Percentiles rank a stretch among this genome's conserved stretches.
Conservation (phyloP, 306 rosid genomes). For the Cicer judaicum region DNA sequence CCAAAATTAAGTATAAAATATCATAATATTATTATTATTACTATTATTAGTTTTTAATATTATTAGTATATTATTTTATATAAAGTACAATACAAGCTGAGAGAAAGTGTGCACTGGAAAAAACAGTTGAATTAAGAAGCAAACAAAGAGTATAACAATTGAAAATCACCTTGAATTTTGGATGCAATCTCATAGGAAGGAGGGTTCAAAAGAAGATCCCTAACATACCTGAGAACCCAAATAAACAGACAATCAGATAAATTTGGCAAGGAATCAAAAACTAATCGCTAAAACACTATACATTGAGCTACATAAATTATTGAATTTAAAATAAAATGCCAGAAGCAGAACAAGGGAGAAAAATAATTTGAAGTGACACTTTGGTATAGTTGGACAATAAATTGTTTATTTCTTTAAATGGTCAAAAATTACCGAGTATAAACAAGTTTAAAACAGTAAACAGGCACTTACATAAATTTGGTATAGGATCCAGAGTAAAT, state of each 20-base stretch:
- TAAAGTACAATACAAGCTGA: neutral
- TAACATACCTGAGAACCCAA: conserved; percentile 65
- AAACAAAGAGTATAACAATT: conserved; percentile 13
- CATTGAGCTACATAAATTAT: conserved; percentile 14
- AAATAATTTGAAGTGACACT: conserved; percentile 15
- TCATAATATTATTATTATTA: neutral
- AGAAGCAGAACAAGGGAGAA: neutral
- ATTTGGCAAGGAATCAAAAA: conserved; percentile 25
- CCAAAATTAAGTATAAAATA: conserved; percentile 30
- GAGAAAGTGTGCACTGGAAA: conserved; percentile 21
- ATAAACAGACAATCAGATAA: conserved; percentile 25
- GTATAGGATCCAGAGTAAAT: neutral
- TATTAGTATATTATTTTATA: neutral
- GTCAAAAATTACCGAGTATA: neutral
- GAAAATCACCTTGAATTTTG: conserved; percentile 81
- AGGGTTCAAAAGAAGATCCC: conserved; percentile 94
- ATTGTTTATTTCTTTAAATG: neutral
- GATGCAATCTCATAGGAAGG: conserved; percentile 85
- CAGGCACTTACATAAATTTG: conserved; percentile 29
- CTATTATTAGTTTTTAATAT: neutral
- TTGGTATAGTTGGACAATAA: neutral
- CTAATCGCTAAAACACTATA: neutral
- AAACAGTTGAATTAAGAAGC: conserved; percentile 14
- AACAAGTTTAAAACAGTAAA: conserved; percentile 14
- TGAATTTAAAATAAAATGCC: conserved; percentile 3